phyloP scores from a whole-genome alignment of 2,329 filamentous ascomycete species.

The Apiospora arundinis region DNA sequence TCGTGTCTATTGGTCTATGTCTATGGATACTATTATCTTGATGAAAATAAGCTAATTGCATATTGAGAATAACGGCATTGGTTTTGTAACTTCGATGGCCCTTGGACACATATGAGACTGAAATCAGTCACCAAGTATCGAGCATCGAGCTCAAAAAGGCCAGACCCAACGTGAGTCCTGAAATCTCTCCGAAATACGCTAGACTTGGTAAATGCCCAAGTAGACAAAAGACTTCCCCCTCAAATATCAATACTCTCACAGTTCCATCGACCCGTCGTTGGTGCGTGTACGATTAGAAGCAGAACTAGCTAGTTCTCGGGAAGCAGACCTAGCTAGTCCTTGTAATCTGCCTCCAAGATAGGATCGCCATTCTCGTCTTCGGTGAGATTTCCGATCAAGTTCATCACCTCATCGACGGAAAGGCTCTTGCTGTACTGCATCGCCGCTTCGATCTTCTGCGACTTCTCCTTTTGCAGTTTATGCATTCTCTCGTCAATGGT shows the following conservation, averaged over 20 bases:
- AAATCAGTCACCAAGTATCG: background rate
- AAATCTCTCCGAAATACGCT: background rate
- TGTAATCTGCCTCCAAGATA: background rate
- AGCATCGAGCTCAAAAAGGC: background rate
- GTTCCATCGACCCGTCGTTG: background rate
- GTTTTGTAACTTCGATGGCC: background rate
- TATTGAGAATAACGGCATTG: too few species aligned
- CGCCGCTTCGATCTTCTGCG: constrained; percentile 46
- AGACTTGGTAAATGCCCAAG: background rate
- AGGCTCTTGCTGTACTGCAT: background rate
- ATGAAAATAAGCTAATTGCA: too few species aligned
- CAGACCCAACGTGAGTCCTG: background rate
- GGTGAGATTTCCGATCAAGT: background rate
- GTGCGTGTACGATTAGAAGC: background rate
- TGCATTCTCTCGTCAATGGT: constrained; percentile 65
- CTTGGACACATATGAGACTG: background rate
- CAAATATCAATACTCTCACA: background rate
- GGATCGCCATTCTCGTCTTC: background rate
- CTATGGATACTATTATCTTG: too few species aligned
- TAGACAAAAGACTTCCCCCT: background rate
- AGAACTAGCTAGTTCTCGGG: too few species aligned
- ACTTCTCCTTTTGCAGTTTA: constrained; percentile 62
- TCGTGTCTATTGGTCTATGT: too few species aligned
- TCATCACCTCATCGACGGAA: background rate
- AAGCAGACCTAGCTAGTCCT: too few species aligned